phyloP scores from a whole-genome alignment of 2,329 filamentous ascomycete genomes.

The Drechslerella stenobrocha region DNA sequence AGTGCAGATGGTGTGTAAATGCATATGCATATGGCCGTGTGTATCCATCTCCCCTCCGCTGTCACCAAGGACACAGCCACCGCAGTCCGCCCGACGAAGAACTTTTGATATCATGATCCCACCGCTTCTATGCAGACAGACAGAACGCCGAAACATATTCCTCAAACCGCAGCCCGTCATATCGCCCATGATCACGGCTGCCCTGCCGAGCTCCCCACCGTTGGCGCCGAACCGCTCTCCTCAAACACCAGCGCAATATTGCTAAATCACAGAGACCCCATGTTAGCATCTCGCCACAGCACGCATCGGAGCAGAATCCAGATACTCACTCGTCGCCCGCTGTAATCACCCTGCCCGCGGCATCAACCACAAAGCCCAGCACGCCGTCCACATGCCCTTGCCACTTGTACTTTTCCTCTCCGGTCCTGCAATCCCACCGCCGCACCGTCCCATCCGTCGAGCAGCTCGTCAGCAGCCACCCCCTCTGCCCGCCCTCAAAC shows the following conservation, averaged over 20 bases:
- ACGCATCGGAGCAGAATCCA: background rate
- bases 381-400: conserved; percentile 73
- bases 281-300: conserved; percentile 14
- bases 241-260: conserved; percentile 37
- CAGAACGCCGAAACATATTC: too few species aligned
- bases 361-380: conserved; percentile 32
- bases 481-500: conserved; percentile 67
- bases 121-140: too few species aligned
- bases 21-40: too few species aligned
- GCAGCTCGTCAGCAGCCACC: conserved; percentile 78
- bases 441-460: conserved; percentile 91
- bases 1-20: too few species aligned
- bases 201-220: conserved; percentile 25
- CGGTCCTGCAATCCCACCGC: conserved; percentile 81
- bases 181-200: conserved; percentile 10
- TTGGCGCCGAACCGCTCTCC: conserved; percentile 13
- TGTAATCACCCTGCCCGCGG: conserved; percentile 22
- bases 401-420: conserved; percentile 77
- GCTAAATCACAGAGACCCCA: conserved; percentile 8
- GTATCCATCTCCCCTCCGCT: too few species aligned
- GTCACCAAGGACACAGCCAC: too few species aligned
- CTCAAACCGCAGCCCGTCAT: background rate
- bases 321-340: conserved; percentile 46
- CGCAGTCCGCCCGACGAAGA: too few species aligned
- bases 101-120: too few species aligned